Base-by-base conservation (phyloP, 75 land plant genomes). In the Pinus albicaulis region DNA sequence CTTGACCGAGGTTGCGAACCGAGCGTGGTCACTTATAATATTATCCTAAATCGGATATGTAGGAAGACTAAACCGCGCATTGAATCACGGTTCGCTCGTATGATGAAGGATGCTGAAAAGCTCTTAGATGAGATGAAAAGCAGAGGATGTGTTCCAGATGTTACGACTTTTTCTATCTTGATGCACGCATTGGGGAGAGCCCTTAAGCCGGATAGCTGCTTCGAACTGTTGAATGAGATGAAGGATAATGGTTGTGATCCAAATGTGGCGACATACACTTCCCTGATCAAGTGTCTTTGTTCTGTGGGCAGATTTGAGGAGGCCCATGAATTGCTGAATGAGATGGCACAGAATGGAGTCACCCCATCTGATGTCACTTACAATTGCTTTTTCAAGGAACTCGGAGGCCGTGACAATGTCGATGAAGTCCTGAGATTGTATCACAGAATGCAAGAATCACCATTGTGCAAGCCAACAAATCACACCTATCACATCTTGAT, bases 311-410 rank as follows among this genome's bases (percentile, higher is more conserved):
- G 89, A 74, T 63, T 90, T 15, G 86, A 86, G 22, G 89, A 91
- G 22, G 98, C 92, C 2, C 88, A 93, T 76, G 72, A 69, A 20
- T 74, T 95, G 76, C 82, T 95, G 56, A 72, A 72, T 59, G 98
- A 95, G 78, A 95, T 95, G 96, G 84, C 70, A 31, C 71, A 73
- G 16, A 75, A 81, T 75, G 98, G 95, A 13, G 83, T 90, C 36
- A 65, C 69, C 57, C 94, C 98, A 10, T 77, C 86, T 25, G 85
- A 86, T 1, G 82, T 66, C 14, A 96, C 92, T 34, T 96, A 84
- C 59, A 96, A 96, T 63, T 83, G 89, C 61, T 86, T 96, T 85
- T 86, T 96, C 15, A 89, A 94, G 77, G 90, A 90, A 71, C 87
- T 89, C 76, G 85, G 84, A 3, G 93, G 87, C 48, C 81, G 87